phyloP scores from a whole-genome alignment of 2,329 filamentous ascomycete species.

The Didymella segeticola region DNA sequence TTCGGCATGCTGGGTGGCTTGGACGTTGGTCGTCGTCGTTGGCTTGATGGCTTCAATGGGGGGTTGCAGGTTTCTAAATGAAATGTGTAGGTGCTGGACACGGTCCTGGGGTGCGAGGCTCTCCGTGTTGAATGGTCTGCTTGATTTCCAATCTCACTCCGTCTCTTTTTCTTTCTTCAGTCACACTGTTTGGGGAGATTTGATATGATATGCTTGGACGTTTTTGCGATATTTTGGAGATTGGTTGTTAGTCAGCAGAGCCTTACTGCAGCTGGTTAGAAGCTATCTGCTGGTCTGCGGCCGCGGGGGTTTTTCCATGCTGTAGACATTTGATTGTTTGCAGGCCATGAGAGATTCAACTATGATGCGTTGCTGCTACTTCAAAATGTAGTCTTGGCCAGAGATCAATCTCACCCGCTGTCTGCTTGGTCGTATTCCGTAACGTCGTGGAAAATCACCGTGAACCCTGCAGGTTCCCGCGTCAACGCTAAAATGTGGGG shows the following conservation, averaged over 20 bases:
- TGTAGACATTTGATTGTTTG: background rate
- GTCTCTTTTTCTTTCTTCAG: slow-evolving; percentile 1
- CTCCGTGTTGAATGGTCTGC: background rate
- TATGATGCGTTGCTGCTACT: too few species aligned
- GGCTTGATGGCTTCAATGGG: background rate
- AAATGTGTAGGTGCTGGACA: too few species aligned
- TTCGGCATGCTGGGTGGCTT: slow-evolving; percentile 59
- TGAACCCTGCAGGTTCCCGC: slow-evolving; percentile 3
- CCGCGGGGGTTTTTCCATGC: background rate
- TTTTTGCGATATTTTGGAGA: slow-evolving; percentile 15
- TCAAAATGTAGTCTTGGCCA: background rate
- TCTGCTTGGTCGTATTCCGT: too few species aligned
- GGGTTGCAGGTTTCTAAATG: background rate
- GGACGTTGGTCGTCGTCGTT: background rate
- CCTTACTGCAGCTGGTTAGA: slow-evolving; percentile 17
- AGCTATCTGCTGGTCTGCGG: background rate
- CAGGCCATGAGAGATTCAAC: too few species aligned
- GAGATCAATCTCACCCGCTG: too few species aligned
- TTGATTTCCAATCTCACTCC: background rate
- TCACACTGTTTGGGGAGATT: background rate
- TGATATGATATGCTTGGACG: slow-evolving; percentile 1
- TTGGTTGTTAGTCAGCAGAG: slow-evolving; percentile 12
- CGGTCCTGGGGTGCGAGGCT: background rate
- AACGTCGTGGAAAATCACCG: too few species aligned
- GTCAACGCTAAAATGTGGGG: slow-evolving; percentile 10